Conservation (phyloP, 805 yeast species). For the Teunomyces tritomae region DNA sequence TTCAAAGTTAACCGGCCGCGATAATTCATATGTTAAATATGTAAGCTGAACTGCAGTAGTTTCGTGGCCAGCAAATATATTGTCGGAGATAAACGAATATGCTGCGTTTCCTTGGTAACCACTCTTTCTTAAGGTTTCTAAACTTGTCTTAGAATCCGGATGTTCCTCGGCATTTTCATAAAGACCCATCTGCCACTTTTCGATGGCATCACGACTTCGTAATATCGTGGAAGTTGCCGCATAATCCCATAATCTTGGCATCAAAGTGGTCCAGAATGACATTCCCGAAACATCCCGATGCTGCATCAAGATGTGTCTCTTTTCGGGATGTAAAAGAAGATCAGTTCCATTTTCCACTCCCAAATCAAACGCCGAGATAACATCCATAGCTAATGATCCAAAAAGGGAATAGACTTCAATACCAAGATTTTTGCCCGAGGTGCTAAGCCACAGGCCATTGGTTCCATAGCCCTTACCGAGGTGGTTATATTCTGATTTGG, state of each 20-base stretch:
- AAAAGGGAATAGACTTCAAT: slow-evolving; percentile 60
- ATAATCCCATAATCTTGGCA: slow-evolving; percentile 52
- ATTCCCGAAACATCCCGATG: slow-evolving; percentile 51
- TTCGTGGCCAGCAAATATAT: slow-evolving; percentile 75
- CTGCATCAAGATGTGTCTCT: slow-evolving; percentile 41
- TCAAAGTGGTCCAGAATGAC: slow-evolving; percentile 64
- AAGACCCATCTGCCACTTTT: slow-evolving; percentile 44
- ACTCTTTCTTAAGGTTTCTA: slow-evolving; percentile 31
- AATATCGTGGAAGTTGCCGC: slow-evolving; percentile 44
- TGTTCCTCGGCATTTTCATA: slow-evolving; percentile 35
- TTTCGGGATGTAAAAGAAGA: slow-evolving; percentile 38
- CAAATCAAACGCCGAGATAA: slow-evolving; percentile 57
- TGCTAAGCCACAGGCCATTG: slow-evolving; percentile 31
- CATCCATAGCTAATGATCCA: slow-evolving; percentile 72
- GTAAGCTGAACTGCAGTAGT: slow-evolving; percentile 65
- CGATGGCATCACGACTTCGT: slow-evolving; percentile 37
- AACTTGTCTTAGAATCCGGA: slow-evolving; percentile 27
- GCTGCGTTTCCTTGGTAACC: slow-evolving; percentile 34
- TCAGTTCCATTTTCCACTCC: slow-evolving; percentile 50
- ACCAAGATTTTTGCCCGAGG: slow-evolving; percentile 30
- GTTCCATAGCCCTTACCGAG: slow-evolving; percentile 33
- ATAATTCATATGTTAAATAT: slow-evolving; percentile 56
- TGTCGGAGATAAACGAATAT: slow-evolving; percentile 50
- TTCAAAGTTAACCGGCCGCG: slow-evolving; percentile 44
- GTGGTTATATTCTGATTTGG: slow-evolving; percentile 27